These are phyloP conservation scores for Bassia scoparia DNA, from an alignment of 148 eudicot species.

Conservation along the genomic window DNA sequence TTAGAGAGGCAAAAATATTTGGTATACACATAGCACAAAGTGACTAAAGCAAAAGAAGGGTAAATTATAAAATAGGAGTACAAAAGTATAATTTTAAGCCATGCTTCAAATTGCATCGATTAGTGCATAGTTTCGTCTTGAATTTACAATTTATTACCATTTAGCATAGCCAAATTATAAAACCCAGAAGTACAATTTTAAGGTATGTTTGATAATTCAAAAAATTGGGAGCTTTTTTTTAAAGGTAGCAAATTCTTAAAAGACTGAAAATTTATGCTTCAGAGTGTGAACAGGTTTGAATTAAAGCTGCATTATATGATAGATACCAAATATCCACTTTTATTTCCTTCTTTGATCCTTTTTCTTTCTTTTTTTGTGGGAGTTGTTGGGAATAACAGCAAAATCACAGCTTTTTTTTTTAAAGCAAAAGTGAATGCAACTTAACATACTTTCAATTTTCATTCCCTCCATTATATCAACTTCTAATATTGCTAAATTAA, in stretches of 20 bases:
- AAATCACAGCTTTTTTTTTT: slow-evolving; percentile 2
- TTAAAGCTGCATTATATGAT: slow-evolving; percentile 14
- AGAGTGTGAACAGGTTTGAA: slow-evolving; percentile 19
- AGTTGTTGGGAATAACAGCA: slow-evolving; percentile 2
- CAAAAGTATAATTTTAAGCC: too few relatives aligned
- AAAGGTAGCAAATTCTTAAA: too few relatives aligned
- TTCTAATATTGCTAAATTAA: background rate
- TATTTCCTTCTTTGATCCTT: background rate
- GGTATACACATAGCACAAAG: too few relatives aligned
- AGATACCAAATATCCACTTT: background rate
- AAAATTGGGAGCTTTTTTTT: background rate
- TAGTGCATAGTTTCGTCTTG: too few relatives aligned
- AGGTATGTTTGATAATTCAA: background rate
- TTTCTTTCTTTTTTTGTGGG: background rate
- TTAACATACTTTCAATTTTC: background rate
- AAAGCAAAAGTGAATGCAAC: slow-evolving; percentile 15
- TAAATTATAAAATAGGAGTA: too few relatives aligned
- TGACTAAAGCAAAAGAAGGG: too few relatives aligned
- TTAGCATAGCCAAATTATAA: too few relatives aligned
- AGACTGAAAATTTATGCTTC: too few relatives aligned
- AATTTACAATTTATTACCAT: too few relatives aligned
- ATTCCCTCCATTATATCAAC: background rate
- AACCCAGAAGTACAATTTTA: too few relatives aligned
- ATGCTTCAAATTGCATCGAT: too few relatives aligned
- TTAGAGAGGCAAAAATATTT: too few relatives aligned